A percentile compares a stretch with the other conserved stretches of the same genome.
These are phyloP conservation scores for Gymnopus androsaceus DNA, from an alignment of 1,284 basidiomycete genomes.

Conservation along the genomic window DNA sequence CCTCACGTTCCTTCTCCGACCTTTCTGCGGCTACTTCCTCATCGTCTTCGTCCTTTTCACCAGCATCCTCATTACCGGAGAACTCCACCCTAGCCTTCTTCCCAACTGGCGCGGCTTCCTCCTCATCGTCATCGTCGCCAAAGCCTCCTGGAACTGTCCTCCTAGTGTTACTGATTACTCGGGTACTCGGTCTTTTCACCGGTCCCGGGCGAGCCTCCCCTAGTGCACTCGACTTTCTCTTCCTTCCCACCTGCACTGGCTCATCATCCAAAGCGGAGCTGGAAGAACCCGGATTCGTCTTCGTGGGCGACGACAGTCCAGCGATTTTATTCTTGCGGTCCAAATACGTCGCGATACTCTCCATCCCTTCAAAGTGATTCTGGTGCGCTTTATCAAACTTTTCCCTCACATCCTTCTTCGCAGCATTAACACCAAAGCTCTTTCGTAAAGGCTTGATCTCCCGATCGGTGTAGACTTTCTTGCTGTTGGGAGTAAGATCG, in stretches of 20 bases:
- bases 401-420: slow-evolving; percentile 28
- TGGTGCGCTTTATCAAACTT: slow-evolving; percentile 67
- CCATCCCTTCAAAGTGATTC: slow-evolving; percentile 71
- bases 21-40: slow-evolving; percentile 39
- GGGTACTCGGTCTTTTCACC: slow-evolving; percentile 28
- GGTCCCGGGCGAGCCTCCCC: background rate
- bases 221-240: slow-evolving; percentile 46
- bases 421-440: slow-evolving; percentile 25
- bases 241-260: slow-evolving; percentile 46
- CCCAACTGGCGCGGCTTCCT: slow-evolving; percentile 33
- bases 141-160: slow-evolving; percentile 58
- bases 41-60: slow-evolving; percentile 31
- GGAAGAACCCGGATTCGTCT: background rate
- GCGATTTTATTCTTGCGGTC: slow-evolving; percentile 38
- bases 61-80: slow-evolving; percentile 20
- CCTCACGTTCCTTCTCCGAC: slow-evolving; percentile 53
- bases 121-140: slow-evolving; percentile 48
- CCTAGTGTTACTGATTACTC: slow-evolving; percentile 54
- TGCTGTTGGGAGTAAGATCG: slow-evolving; percentile 10
- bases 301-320: background rate
- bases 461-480: slow-evolving; percentile 6
- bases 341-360: slow-evolving; percentile 69
- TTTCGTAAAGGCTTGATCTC: slow-evolving; percentile 35
- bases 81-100: slow-evolving; percentile 20
- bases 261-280: slow-evolving; percentile 34